Conservation (phyloP, 31 red algal species). For the Odonthalia washingtoniensis region DNA sequence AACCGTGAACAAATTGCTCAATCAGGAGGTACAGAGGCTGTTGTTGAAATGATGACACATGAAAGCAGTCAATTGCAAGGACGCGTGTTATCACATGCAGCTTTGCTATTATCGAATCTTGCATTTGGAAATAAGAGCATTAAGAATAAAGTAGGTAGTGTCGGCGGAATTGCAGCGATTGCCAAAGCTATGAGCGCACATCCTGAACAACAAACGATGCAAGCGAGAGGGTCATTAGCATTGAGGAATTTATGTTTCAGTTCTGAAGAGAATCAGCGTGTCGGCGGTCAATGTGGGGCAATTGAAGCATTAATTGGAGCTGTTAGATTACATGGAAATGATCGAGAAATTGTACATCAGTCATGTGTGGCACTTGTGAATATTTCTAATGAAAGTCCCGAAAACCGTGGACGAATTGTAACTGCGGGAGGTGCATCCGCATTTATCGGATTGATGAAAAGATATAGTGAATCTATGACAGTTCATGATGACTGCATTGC, state of each 20-base stretch:
- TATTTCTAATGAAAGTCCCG: conserved; percentile 68
- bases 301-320: conserved; percentile 59
- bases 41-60: conserved; percentile 61
- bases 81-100: conserved; percentile 64
- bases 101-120: conserved; percentile 78
- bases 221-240: conserved; percentile 79
- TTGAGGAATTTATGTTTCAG: conserved; percentile 75
- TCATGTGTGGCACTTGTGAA: conserved; percentile 81
- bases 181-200: conserved; percentile 63
- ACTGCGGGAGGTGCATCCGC: conserved; percentile 52
- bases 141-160: conserved; percentile 64
- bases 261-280: conserved; percentile 66
- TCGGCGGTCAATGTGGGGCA: conserved; percentile 53
- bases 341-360: conserved; percentile 86
- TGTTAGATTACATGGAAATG: conserved; percentile 50
- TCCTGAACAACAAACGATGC: conserved; percentile 62
- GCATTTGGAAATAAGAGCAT: conserved; percentile 72
- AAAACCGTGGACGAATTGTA: conserved; percentile 64
- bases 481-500: conserved; percentile 76
- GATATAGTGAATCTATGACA: conserved; percentile 60
- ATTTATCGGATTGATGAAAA: conserved; percentile 60
- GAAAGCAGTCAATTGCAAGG: conserved; percentile 8
- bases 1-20: conserved; percentile 50
- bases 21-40: conserved; percentile 50
- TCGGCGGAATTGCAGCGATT: conserved; percentile 70